Base-by-base conservation (phyloP, 2,329 filamentous ascomycete species). In the Amylocarpus encephaloides region DNA sequence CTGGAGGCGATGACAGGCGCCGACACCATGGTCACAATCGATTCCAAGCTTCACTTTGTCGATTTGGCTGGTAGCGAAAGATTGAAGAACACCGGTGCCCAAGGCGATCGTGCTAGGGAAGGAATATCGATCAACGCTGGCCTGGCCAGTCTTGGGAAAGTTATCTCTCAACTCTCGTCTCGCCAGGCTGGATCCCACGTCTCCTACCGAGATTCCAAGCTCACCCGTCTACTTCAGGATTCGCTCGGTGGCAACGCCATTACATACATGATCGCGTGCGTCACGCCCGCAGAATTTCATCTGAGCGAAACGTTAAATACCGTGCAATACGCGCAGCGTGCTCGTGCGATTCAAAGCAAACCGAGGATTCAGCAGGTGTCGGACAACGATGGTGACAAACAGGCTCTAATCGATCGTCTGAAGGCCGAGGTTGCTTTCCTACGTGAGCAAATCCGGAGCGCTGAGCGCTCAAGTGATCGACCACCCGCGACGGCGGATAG, bases 181-280 rank as follows among this genome's bases (percentile, higher is more conserved):
- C 86, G 91, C 52, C 84, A 90, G 58, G 73, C 86, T 40, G 90
- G 89, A 43, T 85, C 89, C 4, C 90, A 97, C 69, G 91, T 98
- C 50, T 98, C 93, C 1, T 98, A 98, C 67, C 88, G 93, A 57
- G 93, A 98, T 71, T 97, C 93, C n/a, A 91, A 90, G 67, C 82
- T 98, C 60, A 98, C 93, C 10, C 85, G 93, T 52, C 76, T 98
- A 19, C 79, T 98, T 15, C 93, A 98, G 73, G 93, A 98, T 69
- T 98, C 93, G 0, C 77, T 98, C 5, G 93, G 93, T 50, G 93
- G 93, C 4, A 97, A 95, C 66, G 93, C 93, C 33, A 95, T 96
- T 66, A 98, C 93, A 0, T 98, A 97, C 71, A 97, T 98, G 93
- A 93, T 98, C 71, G 93, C 93, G 7, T 98, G 93, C 70, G 91